Evolutionary conservation across 75 land plant genomes (phyloP).

Genomic region (Cryptomeria japonica): DNA sequence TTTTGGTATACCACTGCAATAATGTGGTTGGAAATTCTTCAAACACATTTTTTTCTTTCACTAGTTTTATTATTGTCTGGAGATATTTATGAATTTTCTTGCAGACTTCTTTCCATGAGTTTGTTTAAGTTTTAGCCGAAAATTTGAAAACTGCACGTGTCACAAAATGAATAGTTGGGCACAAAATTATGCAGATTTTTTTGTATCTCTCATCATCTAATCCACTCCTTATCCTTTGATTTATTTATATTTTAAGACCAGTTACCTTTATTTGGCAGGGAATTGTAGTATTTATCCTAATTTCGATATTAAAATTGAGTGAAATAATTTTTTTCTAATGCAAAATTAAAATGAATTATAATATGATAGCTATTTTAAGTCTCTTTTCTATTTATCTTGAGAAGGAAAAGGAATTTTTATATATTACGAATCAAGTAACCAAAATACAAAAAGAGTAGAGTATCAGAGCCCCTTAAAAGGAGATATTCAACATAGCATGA

Average conservation of each 20-base stretch:
- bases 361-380: neutral
- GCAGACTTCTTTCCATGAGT: neutral
- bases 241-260: neutral
- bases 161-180: neutral
- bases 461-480: no score
- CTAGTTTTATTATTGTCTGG: neutral
- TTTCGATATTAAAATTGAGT: neutral
- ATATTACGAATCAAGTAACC: no score
- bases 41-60: neutral
- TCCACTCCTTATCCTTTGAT: neutral
- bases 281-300: neutral
- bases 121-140: neutral
- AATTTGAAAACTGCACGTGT: neutral
- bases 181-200: neutral
- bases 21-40: neutral
- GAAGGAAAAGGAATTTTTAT: no score
- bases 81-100: neutral
- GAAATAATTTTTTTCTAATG: neutral
- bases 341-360: neutral
- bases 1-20: neutral
- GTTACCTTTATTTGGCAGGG: neutral
- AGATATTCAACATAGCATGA: no score
- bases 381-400: neutral
- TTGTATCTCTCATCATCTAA: neutral
- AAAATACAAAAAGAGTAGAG: no score